Evolutionary conservation across 192 early-diverging fungal species (phyloP), one percentile per base, ranked within the genome.

Genomic region (Linnemannia exigua): DNA sequence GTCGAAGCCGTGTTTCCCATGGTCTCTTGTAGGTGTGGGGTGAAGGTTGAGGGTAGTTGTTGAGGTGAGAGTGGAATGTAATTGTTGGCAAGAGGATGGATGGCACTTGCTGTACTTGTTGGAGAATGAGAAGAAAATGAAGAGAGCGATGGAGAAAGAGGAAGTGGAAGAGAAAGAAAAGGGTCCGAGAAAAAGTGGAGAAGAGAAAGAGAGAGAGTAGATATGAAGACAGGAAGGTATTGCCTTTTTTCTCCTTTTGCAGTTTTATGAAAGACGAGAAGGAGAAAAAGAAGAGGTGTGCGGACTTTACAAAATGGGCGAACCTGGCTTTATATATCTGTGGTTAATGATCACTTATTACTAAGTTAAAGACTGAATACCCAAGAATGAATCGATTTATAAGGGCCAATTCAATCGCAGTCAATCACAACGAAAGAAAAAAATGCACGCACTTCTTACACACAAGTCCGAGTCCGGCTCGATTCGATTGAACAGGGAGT

Each of bases 1-100:
- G 76, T 58, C 0, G 82, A 84, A 25, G 70, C 72, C 41, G 82
- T 61, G 50, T 77, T 78, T 9, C 82, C 82, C 82, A 84, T 84
- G 72, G 67, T 25, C 31, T 1, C 2, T 28, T n/a, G 22, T n/a
- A 0, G 25, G 38, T 28, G 14, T 67, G 50, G 52, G n/a, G 67
- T 35, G 19, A n/a, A 52, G 66, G 16, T 51, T 5, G 54, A n/a
- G 22, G 25, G 25, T 12, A 38, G 28, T 58, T 25, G 54, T 7
- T 25, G 41, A 35, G 54, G 3, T 41, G 68, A 17, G 54, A 66
- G 1, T 61, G 15, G 52, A 5, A 20, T 19, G 46, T 17, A 28
- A 33, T n/a, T 44, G 33, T 37, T 44, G 41, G 41, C 3, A 44
- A 44, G 9, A 44, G 9, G 41, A 44, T 44, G n/a, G n/a, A n/a